Conservation (phyloP, 2,329 filamentous ascomycete species). For the Podosphaera fusca region DNA sequence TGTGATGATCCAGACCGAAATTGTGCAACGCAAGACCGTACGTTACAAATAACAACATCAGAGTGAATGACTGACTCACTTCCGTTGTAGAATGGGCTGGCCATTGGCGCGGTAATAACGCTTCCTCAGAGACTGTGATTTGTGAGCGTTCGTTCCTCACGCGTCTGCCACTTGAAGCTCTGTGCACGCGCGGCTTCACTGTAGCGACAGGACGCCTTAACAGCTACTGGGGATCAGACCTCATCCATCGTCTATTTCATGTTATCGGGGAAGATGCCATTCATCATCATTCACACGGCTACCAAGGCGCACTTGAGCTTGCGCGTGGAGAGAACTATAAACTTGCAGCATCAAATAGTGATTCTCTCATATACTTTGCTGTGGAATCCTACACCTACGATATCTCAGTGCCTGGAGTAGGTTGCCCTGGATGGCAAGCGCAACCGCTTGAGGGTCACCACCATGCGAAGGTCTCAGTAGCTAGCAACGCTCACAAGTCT, state of each 20-base stretch:
- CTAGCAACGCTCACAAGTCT: background rate
- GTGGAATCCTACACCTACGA: conserved; percentile 44
- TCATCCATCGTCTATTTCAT: conserved; percentile 44
- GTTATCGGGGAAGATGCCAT: conserved; percentile 36
- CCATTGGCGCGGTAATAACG: conserved; percentile 44
- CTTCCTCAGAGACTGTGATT: conserved; percentile 44
- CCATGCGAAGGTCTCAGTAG: background rate
- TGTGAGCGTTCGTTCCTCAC: conserved; percentile 36
- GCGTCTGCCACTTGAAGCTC: conserved; percentile 30
- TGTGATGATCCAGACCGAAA: conserved; percentile 47
- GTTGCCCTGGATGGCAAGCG: conserved; percentile 28
- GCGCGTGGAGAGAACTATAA: background rate
- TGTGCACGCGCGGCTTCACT: conserved; percentile 40
- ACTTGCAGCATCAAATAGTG: conserved; percentile 28
- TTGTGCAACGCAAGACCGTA: conserved; percentile 18
- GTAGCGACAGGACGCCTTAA: conserved; percentile 32
- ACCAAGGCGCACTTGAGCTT: conserved; percentile 26
- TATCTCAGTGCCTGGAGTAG: conserved; percentile 36
- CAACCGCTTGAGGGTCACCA: conserved; percentile 5
- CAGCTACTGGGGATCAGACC: conserved; percentile 41
- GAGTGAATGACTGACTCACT: conserved; percentile 5
- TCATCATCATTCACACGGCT: conserved; percentile 38
- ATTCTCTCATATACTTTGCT: conserved; percentile 45
- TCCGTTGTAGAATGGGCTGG: conserved; percentile 32
- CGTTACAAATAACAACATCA: conserved; percentile 19